phyloP scores from a whole-genome alignment of 805 yeast species.

The Saccharomycopsis fodiens region DNA sequence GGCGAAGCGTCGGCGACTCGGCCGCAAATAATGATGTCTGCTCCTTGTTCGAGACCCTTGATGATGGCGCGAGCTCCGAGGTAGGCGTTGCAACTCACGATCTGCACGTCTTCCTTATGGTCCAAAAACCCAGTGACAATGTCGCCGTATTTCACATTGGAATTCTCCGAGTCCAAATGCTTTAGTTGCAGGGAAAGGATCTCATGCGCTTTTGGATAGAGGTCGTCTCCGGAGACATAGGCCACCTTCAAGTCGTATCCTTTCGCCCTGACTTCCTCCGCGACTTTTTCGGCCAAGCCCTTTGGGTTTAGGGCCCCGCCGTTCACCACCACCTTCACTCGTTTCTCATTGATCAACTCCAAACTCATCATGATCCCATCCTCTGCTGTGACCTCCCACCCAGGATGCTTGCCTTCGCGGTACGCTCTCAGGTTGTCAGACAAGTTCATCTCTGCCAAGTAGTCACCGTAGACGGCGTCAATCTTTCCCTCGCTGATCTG shows the following conservation, averaged over 20 bases:
- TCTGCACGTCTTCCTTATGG: not conserved
- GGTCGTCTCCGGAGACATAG: constrained; percentile 22
- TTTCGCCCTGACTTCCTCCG: constrained; percentile 7
- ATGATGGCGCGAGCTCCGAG: constrained; percentile 22
- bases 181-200: constrained; percentile 13
- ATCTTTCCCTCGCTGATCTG: constrained; percentile 12
- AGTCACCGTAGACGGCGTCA: constrained; percentile 28
- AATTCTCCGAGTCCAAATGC: constrained; percentile 19
- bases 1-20: constrained; percentile 23
- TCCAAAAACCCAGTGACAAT: not conserved
- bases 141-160: constrained; percentile 1
- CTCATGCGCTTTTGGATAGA: constrained; percentile 13
- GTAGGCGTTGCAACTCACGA: constrained; percentile 20
- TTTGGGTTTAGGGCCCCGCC: constrained; percentile 24
- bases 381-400: constrained; percentile 18
- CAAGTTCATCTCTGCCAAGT: constrained; percentile 26
- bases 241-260: constrained; percentile 21
- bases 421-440: constrained; percentile 18
- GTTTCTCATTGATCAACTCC: constrained; percentile 6
- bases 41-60: constrained; percentile 22
- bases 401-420: constrained; percentile 15
- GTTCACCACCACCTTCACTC: constrained; percentile 21
- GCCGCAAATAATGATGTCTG: constrained; percentile 23
- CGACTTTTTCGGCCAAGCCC: constrained; percentile 21
- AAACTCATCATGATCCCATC: constrained; percentile 12